phyloP scores from a whole-genome alignment of 78 protist genomes.

The Ministeria vibrans region DNA sequence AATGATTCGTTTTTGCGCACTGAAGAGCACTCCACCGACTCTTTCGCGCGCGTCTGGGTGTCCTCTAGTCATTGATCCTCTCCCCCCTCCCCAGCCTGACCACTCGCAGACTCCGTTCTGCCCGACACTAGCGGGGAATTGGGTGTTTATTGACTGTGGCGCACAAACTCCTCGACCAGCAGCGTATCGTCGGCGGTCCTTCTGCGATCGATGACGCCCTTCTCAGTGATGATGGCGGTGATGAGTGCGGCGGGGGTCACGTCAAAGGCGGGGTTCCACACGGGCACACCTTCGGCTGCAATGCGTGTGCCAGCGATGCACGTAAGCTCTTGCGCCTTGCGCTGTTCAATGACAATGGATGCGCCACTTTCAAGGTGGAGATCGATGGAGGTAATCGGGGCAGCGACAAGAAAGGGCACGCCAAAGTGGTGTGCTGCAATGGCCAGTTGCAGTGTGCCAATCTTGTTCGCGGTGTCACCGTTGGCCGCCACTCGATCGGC shows the following conservation, averaged over 20 bases:
- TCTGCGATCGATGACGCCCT: slow-evolving; percentile 15
- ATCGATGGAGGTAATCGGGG: slow-evolving; percentile 53
- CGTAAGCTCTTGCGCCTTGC: slow-evolving; percentile 39
- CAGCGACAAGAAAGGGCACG: slow-evolving; percentile 59
- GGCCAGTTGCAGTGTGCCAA: slow-evolving; percentile 58
- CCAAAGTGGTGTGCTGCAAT: slow-evolving; percentile 43
- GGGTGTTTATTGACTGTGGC: too few species aligned
- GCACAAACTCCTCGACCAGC: too few species aligned
- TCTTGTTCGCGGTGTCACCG: slow-evolving; percentile 72
- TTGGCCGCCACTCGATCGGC: slow-evolving; percentile 59
- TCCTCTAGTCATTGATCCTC: too few species aligned
- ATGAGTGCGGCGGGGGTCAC: slow-evolving; percentile 55
- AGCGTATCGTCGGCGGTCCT: too few species aligned
- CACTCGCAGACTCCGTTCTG: too few species aligned
- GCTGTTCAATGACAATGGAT: slow-evolving; percentile 44
- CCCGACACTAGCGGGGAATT: too few species aligned
- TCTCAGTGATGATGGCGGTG: slow-evolving; percentile 36
- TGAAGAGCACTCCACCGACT: too few species aligned
- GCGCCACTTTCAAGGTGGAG: background rate
- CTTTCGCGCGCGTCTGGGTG: too few species aligned
- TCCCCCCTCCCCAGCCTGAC: too few species aligned
- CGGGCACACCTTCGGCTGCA: slow-evolving; percentile 27
- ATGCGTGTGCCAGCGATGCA: slow-evolving; percentile 3
- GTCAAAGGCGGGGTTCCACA: slow-evolving; percentile 70
- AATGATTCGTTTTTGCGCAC: too few species aligned